phyloP scores from a whole-genome alignment of 768 basidiomycete genomes.

The Trametes punicea region DNA sequence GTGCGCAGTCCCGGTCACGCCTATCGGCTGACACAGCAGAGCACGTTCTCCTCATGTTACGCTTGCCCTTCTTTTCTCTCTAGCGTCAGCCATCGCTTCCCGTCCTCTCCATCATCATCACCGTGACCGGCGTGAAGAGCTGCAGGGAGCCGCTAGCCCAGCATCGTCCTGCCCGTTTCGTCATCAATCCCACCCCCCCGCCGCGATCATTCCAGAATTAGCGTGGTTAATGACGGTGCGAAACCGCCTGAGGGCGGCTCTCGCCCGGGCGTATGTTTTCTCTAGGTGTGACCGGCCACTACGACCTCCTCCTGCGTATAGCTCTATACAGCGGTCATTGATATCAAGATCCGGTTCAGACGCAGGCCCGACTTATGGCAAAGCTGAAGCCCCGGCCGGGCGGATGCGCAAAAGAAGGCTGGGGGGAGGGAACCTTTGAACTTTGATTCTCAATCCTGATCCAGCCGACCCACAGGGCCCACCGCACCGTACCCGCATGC shows the following conservation, averaged over 20 bases:
- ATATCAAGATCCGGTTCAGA: background rate
- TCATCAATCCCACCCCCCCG: background rate
- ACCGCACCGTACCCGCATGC: no score
- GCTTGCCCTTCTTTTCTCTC: background rate
- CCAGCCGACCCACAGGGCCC: background rate
- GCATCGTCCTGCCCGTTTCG: background rate
- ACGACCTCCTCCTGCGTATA: no score
- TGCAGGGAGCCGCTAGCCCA: background rate
- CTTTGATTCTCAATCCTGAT: background rate
- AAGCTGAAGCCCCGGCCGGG: slow-evolving; percentile 3
- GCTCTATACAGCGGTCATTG: no score
- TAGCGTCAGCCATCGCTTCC: background rate
- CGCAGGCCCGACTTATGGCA: background rate
- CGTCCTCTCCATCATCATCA: background rate
- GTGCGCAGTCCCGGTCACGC: background rate
- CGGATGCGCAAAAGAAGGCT: background rate
- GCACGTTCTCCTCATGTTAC: background rate
- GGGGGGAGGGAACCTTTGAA: background rate
- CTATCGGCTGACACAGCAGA: slow-evolving; percentile 1
- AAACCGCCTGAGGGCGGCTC: background rate
- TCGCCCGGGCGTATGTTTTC: background rate
- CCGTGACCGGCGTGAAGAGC: background rate
- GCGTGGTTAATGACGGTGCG: slow-evolving; percentile 4
- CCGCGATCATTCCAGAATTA: background rate
- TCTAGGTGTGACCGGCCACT: background rate